Conservation (phyloP, 2,329 filamentous ascomycete genomes). For the Aspergillus ochraceoroseus region DNA sequence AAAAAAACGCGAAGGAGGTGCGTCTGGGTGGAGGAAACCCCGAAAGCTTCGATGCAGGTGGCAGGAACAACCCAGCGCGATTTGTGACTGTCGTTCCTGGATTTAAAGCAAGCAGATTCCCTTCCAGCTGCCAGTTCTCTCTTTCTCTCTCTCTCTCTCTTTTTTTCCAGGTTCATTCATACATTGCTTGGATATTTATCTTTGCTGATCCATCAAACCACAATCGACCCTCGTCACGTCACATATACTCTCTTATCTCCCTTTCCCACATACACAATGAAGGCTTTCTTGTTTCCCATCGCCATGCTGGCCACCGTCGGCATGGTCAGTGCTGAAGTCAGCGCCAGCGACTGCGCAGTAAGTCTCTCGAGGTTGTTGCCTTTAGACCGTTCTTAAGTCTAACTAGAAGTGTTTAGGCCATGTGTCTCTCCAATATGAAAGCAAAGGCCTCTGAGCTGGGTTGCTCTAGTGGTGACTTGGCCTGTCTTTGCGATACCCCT, state of each 20-base stretch:
- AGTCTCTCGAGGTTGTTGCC: slow-evolving; percentile 10
- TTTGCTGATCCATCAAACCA: slow-evolving; percentile 1
- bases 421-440: slow-evolving; percentile 46
- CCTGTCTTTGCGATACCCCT: slow-evolving; percentile 40
- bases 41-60: slow-evolving; percentile 7
- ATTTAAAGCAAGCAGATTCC: slow-evolving; percentile 5
- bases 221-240: slow-evolving; percentile 4
- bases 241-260: slow-evolving; percentile 3
- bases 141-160: slow-evolving; percentile 11
- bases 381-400: slow-evolving; percentile 12
- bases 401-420: slow-evolving; percentile 38
- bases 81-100: slow-evolving; percentile 5
- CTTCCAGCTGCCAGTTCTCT: background rate
- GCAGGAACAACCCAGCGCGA: slow-evolving; percentile 1
- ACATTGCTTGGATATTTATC: too few relatives aligned
- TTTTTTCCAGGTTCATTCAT: background rate
- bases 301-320: slow-evolving; percentile 29
- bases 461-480: slow-evolving; percentile 36
- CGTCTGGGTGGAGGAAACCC: slow-evolving; percentile 3
- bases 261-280: slow-evolving; percentile 26
- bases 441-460: slow-evolving; percentile 37
- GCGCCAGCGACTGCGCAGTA: slow-evolving; percentile 32
- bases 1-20: slow-evolving; percentile 5
- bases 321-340: slow-evolving; percentile 25
- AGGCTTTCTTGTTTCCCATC: slow-evolving; percentile 31